A percentile compares a stretch with the other conserved stretches of the same genome.
These are phyloP conservation scores for Chloranthus sessilifolius DNA, from an alignment of 164 flowering plant genomes.

Conservation along the genomic window DNA sequence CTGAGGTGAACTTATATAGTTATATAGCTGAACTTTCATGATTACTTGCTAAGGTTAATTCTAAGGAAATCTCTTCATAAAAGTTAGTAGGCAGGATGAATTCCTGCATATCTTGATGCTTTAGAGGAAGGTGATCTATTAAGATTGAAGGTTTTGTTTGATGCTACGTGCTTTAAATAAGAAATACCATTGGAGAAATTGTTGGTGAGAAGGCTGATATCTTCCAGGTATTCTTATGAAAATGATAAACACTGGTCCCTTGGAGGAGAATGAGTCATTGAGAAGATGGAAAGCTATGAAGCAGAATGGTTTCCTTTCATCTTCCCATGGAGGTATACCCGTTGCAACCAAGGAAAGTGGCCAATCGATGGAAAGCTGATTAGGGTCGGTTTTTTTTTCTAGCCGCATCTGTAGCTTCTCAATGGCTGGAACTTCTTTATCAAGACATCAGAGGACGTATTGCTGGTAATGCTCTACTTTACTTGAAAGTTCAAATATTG, in stretches of 20 bases:
- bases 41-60: too few species aligned
- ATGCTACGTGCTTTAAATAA: too few species aligned
- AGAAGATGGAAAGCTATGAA: slow-evolving; percentile 79
- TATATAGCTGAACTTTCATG: too few species aligned
- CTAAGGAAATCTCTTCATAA: too few species aligned
- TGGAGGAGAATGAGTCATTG: slow-evolving; percentile 55
- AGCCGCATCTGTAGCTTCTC: slow-evolving; percentile 96
- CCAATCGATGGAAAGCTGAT: slow-evolving; percentile 31
- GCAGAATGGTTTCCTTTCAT: slow-evolving; percentile 73
- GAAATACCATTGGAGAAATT: too few species aligned
- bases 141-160: too few species aligned
- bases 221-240: too few species aligned
- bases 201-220: too few species aligned
- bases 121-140: too few species aligned
- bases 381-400: slow-evolving; percentile 14
- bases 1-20: too few species aligned
- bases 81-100: too few species aligned
- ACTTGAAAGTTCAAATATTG: not conserved
- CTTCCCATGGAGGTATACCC: slow-evolving; percentile 28
- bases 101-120: too few species aligned
- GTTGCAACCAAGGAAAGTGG: slow-evolving; percentile 47
- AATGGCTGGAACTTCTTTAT: slow-evolving; percentile 84
- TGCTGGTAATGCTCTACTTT: slow-evolving; percentile 44
- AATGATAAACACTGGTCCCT: slow-evolving; percentile 42
- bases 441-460: slow-evolving; percentile 90